Evolutionary conservation across 169 alveolate genomes (phyloP).

Genomic region (Cryptosporidium canis): DNA sequence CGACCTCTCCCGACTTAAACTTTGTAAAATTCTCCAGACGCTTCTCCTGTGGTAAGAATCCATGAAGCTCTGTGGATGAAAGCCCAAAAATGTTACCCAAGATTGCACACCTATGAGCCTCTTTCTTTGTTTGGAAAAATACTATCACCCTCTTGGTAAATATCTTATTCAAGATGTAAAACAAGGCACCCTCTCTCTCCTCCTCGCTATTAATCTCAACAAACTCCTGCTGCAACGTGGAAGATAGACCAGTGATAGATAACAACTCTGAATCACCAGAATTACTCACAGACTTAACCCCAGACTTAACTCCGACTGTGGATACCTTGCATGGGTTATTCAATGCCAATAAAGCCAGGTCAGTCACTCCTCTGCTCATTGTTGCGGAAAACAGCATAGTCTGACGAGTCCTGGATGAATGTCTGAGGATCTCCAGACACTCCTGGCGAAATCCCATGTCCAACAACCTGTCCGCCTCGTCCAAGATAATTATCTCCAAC

Average conservation of each 20-base stretch:
- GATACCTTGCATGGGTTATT: slow-evolving; percentile 79
- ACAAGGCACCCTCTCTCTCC: slow-evolving; percentile 80
- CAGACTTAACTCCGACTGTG: slow-evolving; percentile 41
- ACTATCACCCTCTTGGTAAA: slow-evolving; percentile 81
- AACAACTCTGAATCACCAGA: slow-evolving; percentile 6
- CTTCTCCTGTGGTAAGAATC: slow-evolving; percentile 91
- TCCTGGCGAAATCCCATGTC: slow-evolving; percentile 95
- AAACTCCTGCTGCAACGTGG: slow-evolving; percentile 76
- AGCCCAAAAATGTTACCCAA: slow-evolving; percentile 86
- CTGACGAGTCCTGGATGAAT: slow-evolving; percentile 79
- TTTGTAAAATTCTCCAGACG: slow-evolving; percentile 84
- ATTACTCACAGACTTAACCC: not conserved
- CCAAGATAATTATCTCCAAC: slow-evolving; percentile 90
- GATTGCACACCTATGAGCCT: slow-evolving; percentile 89
- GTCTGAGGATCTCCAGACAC: slow-evolving; percentile 75
- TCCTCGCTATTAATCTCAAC: slow-evolving; percentile 73
- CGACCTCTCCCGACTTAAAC: slow-evolving; percentile 88
- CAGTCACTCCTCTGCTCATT: slow-evolving; percentile 84
- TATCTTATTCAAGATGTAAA: slow-evolving; percentile 76
- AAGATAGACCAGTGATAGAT: slow-evolving; percentile 74
- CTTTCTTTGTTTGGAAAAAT: slow-evolving; percentile 88
- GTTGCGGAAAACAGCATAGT: slow-evolving; percentile 91
- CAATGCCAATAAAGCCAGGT: slow-evolving; percentile 83
- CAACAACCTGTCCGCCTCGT: slow-evolving; percentile 95
- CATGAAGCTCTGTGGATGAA: slow-evolving; percentile 93